A percentile compares a stretch with the other conserved stretches of the same genome.
Evolutionary conservation across 1,284 basidiomycete species (phyloP).

Genomic region (Tilletia walkeri): DNA sequence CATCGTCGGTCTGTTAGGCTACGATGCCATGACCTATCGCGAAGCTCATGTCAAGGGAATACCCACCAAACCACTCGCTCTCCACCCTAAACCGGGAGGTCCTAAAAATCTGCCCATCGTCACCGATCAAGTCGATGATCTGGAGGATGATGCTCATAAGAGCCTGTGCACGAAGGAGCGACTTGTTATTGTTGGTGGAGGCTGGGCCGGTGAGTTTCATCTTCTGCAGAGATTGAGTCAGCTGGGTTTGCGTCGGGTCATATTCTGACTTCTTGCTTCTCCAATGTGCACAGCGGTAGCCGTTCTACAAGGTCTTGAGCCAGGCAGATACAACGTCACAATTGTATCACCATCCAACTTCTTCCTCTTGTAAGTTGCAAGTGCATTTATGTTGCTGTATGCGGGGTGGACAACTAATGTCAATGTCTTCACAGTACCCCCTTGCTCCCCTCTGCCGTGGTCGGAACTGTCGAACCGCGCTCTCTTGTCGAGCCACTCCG

Average conservation of each 20-base stretch:
- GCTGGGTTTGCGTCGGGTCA: neutral
- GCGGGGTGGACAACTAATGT: neutral
- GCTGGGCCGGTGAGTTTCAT: conserved; percentile 38
- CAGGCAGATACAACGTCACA: conserved; percentile 50
- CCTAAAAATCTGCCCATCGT: conserved; percentile 52
- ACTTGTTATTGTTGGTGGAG: conserved; percentile 54
- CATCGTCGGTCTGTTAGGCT: conserved; percentile 37
- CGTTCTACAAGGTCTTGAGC: conserved; percentile 46
- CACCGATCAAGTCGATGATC: conserved; percentile 28
- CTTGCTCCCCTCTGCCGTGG: conserved; percentile 51
- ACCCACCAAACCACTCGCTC: conserved; percentile 36
- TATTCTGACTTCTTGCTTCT: neutral
- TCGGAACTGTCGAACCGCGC: conserved; percentile 52
- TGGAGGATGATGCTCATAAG: conserved; percentile 32
- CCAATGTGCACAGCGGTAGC: conserved; percentile 34
- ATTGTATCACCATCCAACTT: conserved; percentile 53
- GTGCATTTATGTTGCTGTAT: no score
- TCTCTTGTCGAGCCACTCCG: conserved; percentile 52
- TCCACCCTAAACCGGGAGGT: conserved; percentile 41
- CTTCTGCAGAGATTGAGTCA: neutral
- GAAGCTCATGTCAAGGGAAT: conserved; percentile 42
- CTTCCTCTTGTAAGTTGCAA: conserved; percentile 40
- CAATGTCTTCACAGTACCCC: conserved; percentile 31
- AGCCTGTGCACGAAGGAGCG: conserved; percentile 40
- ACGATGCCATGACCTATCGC: conserved; percentile 46